Evolutionary conservation across 768 basidiomycete genomes (phyloP), one percentile per base, ranked within the genome.

Genomic region (Lactarius tabidus): DNA sequence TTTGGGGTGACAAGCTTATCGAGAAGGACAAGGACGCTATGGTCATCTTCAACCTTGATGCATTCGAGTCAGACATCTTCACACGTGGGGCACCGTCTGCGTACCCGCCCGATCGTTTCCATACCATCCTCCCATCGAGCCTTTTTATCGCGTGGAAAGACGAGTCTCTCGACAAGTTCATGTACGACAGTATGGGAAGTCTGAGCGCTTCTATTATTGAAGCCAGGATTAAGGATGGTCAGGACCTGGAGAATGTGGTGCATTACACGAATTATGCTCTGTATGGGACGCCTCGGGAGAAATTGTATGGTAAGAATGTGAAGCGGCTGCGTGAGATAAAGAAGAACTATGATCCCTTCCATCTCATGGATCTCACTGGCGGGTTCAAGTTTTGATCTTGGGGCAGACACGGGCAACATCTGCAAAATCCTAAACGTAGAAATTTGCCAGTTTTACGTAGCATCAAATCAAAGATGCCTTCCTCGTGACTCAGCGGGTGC

Each of bases 81-180:
- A 51, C 54, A 3, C 66, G 63, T 3, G 62, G 57, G 26, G 57
- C 17, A 8, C 61, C 43, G n/a, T 67, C 62, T 7, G 57, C 62
- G 2, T 67, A 59, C 51, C 57, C 62, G 12, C 66, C 62, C 20
- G 36, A 59, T 20, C 66, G 62, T 38, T 64, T 53, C 15, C 62
- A 20, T 2, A 36, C 38, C 29, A 18, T 59, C 45, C 52, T 51
- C 28, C 48, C 63, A 9, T 48, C 33, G 20, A 41, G 51, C 48
- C 2, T 76, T 59, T 70, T 70, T 69, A 84, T 76, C 62, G 78
- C 77, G 1, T 87, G 84, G 82, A 48, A 60, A 3, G 56, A 71
- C 29, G 71, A 76, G 20, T 36, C 71, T 9, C 72, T 71, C 1
- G 84, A 86, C 68, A 71, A 71, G 6, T 63, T 70, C 36, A 77